Evolutionary conservation across 2,329 filamentous ascomycete genomes (phyloP).

Genomic region (Ustilaginoidea virens): DNA sequence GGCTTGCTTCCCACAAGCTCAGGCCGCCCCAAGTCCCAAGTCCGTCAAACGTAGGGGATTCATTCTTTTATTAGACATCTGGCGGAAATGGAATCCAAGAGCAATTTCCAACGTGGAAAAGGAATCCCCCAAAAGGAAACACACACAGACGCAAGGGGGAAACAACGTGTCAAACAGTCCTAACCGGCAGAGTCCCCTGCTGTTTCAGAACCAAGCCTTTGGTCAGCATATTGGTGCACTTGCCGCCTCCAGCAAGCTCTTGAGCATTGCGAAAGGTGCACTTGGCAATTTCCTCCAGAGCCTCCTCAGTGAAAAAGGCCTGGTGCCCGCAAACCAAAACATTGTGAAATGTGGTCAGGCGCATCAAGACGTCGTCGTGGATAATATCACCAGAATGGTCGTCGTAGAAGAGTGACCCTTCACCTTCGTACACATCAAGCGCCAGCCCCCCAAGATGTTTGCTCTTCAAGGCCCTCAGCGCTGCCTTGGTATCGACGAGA

Average conservation of each 20-base stretch:
- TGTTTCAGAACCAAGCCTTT: conserved; percentile 8
- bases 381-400: conserved; percentile 51
- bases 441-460: conserved; percentile 45
- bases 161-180: too few species aligned
- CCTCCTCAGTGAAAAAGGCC: conserved; percentile 54
- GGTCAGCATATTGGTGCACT: conserved; percentile 20
- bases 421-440: conserved; percentile 54
- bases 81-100: too few species aligned
- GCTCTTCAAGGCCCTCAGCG: conserved; percentile 45
- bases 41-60: too few species aligned
- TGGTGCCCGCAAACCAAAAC: conserved; percentile 53
- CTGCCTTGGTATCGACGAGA: conserved; percentile 42
- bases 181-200: too few species aligned
- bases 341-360: conserved; percentile 53
- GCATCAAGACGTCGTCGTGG: conserved; percentile 49
- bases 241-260: conserved; percentile 19
- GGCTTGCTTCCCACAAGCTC: too few species aligned
- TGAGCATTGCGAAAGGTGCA: conserved; percentile 41
- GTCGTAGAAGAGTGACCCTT: conserved; percentile 48
- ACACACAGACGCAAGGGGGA: too few species aligned
- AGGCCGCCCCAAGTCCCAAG: too few species aligned
- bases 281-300: conserved; percentile 46
- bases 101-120: too few species aligned
- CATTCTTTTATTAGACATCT: too few species aligned
- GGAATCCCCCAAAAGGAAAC: too few species aligned